Conservation (phyloP, 192 early-diverging fungal species). For the Coemansia sp. region DNA sequence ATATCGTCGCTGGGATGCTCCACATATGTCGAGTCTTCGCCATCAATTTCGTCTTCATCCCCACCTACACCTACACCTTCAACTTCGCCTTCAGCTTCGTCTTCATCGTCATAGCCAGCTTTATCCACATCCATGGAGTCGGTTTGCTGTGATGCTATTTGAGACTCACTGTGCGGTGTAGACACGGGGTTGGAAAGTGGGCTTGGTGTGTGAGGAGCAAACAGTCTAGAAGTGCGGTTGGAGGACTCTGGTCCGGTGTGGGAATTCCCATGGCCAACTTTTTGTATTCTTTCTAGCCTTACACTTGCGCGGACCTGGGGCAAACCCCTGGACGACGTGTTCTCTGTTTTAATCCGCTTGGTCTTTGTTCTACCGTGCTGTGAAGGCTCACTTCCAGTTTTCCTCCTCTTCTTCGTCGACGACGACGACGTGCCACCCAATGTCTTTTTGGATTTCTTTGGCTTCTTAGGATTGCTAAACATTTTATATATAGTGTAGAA, state of each 20-base stretch:
- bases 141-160: background rate
- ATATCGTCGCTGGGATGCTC: background rate
- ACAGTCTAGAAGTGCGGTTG: too few species aligned
- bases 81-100: background rate
- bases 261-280: background rate
- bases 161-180: background rate
- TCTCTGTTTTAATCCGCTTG: background rate
- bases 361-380: background rate
- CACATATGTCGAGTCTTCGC: background rate
- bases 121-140: too few species aligned
- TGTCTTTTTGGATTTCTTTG: background rate
- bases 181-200: background rate
- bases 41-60: background rate
- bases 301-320: background rate
- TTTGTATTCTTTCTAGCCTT: background rate
- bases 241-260: too few species aligned
- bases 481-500: background rate
- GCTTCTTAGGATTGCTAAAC: conserved; percentile 13
- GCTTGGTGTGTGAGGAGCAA: too few species aligned
- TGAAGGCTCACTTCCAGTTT: background rate
- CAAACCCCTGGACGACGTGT: background rate
- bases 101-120: background rate
- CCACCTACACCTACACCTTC: too few species aligned
- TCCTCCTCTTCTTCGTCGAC: background rate
- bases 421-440: background rate